phyloP scores from a whole-genome alignment of 2,329 filamentous ascomycete genomes.

The Stylonectria norvegica region DNA sequence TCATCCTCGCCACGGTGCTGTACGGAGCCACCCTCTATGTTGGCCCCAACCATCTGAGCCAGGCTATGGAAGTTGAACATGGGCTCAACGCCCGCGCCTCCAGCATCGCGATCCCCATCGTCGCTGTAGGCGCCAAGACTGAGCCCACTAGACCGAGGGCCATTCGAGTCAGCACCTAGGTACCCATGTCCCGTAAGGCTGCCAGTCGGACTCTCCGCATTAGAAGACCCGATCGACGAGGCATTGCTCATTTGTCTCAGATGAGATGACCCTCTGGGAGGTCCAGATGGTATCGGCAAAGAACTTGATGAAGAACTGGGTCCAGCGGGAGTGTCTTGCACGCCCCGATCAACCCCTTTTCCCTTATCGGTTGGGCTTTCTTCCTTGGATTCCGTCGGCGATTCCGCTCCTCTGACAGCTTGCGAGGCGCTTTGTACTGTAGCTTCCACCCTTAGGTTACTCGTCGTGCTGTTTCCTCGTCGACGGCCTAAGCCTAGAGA shows the following conservation, averaged over 20 bases:
- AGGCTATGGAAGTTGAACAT: slow-evolving; percentile 92
- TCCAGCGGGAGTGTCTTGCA: slow-evolving; percentile 19
- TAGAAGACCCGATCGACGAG: slow-evolving; percentile 77
- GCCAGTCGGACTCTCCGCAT: slow-evolving; percentile 61
- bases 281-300: slow-evolving; percentile 47
- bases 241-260: slow-evolving; percentile 82
- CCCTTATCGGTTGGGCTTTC: slow-evolving; percentile 53
- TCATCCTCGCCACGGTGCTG: slow-evolving; percentile 30
- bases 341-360: slow-evolving; percentile 62
- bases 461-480: slow-evolving; percentile 57
- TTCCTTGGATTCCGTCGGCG: slow-evolving; percentile 29
- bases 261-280: slow-evolving; percentile 62
- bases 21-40: slow-evolving; percentile 45
- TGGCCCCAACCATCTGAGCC: slow-evolving; percentile 74
- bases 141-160: slow-evolving; percentile 53
- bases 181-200: slow-evolving; percentile 43
- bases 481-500: slow-evolving; percentile 58
- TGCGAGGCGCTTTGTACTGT: slow-evolving; percentile 45
- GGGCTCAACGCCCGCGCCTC: slow-evolving; percentile 59
- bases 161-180: slow-evolving; percentile 36
- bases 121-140: slow-evolving; percentile 48
- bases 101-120: slow-evolving; percentile 49
- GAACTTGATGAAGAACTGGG: slow-evolving; percentile 36
- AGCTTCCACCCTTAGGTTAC: slow-evolving; percentile 57
- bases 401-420: slow-evolving; percentile 22